Evolutionary conservation across 371 early-diverging fungal species (phyloP).

Genomic region (Mortierella sp.): DNA sequence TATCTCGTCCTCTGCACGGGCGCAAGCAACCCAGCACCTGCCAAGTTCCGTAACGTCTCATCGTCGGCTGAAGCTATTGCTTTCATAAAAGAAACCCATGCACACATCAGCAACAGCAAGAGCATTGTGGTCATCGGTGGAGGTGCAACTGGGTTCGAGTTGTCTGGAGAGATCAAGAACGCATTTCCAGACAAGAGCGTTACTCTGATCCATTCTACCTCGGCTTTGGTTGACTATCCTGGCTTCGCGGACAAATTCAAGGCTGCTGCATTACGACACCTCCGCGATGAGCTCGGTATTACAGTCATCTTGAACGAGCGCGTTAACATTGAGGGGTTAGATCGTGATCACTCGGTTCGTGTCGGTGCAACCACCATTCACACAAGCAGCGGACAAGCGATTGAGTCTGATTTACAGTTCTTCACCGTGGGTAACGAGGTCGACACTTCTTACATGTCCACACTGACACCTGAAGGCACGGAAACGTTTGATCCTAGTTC

Average conservation of each 20-base stretch:
- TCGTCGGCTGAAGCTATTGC: constrained; percentile 43
- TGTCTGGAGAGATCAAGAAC: constrained; percentile 68
- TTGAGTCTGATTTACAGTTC: constrained; percentile 62
- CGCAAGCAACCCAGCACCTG: not conserved
- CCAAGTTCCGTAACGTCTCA: constrained; percentile 14
- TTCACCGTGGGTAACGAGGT: constrained; percentile 57
- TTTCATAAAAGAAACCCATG: constrained; percentile 31
- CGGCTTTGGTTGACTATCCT: constrained; percentile 57
- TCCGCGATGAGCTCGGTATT: constrained; percentile 64
- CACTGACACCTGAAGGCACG: constrained; percentile 53
- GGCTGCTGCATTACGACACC: constrained; percentile 57
- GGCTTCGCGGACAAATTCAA: constrained; percentile 58
- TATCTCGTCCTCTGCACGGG: not conserved
- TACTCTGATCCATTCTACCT: constrained; percentile 59
- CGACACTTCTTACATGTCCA: constrained; percentile 58
- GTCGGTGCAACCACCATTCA: constrained; percentile 53
- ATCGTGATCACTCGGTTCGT: constrained; percentile 25
- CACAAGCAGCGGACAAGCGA: constrained; percentile 50
- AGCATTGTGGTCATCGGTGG: constrained; percentile 72
- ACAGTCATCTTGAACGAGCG: constrained; percentile 71
- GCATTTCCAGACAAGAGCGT: constrained; percentile 58
- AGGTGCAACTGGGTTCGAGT: constrained; percentile 76
- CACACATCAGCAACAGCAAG: constrained; percentile 65
- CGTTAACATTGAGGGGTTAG: constrained; percentile 52
- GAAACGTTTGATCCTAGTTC: constrained; percentile 20